phyloP scores from a whole-genome alignment of 257 asterid species.

The Petunia secreta region DNA sequence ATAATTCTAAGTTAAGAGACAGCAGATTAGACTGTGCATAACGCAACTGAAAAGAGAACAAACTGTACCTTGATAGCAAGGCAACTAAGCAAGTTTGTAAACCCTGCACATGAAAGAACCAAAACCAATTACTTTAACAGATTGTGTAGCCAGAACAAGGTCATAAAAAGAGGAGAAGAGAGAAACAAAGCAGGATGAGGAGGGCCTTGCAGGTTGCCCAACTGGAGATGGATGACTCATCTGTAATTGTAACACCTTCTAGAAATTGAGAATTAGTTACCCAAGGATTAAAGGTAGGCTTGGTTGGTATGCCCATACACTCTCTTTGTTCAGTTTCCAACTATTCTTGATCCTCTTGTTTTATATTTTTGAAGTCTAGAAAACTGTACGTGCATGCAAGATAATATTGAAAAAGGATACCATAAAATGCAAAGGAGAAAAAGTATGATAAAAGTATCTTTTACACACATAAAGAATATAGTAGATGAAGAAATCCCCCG shows the following conservation, averaged over 20 bases:
- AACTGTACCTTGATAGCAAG: conserved; percentile 61
- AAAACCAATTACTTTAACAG: neutral
- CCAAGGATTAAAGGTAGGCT: too few relatives aligned
- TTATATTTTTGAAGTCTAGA: neutral
- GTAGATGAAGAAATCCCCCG: too few relatives aligned
- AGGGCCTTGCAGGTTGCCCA: too few relatives aligned
- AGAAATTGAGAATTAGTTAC: too few relatives aligned
- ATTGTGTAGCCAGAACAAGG: neutral
- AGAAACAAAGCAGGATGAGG: neutral
- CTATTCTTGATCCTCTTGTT: neutral
- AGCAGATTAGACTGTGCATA: neutral
- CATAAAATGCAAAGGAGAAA: too few relatives aligned
- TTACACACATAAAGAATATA: too few relatives aligned
- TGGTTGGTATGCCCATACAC: neutral
- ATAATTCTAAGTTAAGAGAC: neutral
- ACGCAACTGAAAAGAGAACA: neutral
- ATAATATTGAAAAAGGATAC: too few relatives aligned
- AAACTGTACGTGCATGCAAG: too few relatives aligned
- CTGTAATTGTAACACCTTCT: too few relatives aligned
- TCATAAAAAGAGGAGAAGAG: conserved; percentile 9
- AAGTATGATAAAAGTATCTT: too few relatives aligned
- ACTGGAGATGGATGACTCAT: too few relatives aligned
- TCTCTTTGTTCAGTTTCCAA: neutral
- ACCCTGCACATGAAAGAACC: conserved; percentile 53
- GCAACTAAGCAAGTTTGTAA: conserved; percentile 86